Conservation (phyloP, 2,329 filamentous ascomycete species). For the Sporothrix phasma region DNA sequence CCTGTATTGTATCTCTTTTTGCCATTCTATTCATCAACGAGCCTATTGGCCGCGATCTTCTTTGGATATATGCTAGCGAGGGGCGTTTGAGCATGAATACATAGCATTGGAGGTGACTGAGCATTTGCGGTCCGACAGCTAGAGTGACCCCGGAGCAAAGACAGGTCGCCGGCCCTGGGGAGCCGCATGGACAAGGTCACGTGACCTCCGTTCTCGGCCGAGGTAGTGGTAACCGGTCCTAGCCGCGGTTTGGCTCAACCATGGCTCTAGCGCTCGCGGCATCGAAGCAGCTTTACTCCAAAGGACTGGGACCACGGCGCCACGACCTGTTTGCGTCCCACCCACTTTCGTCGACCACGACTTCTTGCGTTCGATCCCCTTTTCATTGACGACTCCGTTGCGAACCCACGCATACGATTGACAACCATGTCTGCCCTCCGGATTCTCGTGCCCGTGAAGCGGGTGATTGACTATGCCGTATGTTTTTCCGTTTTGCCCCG, state of each 20-base stretch:
- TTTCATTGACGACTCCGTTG: not conserved
- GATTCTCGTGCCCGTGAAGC: slow-evolving; percentile 72
- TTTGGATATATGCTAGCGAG: not conserved
- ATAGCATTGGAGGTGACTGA: not conserved
- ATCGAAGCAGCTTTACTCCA: slow-evolving; percentile 1
- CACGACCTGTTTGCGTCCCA: not conserved
- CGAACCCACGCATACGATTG: slow-evolving; percentile 10
- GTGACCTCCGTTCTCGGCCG: slow-evolving; percentile 19
- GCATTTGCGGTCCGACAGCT: too few relatives aligned
- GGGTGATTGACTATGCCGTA: slow-evolving; percentile 82
- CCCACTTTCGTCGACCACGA: not conserved
- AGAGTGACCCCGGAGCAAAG: too few relatives aligned
- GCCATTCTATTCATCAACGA: too few relatives aligned
- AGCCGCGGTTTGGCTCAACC: slow-evolving; percentile 15
- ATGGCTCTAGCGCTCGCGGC: slow-evolving; percentile 5
- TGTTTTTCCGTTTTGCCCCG: slow-evolving; percentile 25
- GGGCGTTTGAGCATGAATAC: not conserved
- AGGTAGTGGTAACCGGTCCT: slow-evolving; percentile 17
- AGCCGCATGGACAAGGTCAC: slow-evolving; percentile 7
- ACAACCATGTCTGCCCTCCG: slow-evolving; percentile 54
- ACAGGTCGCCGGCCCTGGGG: too few relatives aligned
- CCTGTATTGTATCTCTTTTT: not conserved
- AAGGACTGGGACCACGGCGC: not conserved
- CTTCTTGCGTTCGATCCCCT: not conserved
- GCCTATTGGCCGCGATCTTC: too few relatives aligned